Evolutionary conservation across 2,329 filamentous ascomycete genomes (phyloP).

Genomic region (Colletotrichum karsti): DNA sequence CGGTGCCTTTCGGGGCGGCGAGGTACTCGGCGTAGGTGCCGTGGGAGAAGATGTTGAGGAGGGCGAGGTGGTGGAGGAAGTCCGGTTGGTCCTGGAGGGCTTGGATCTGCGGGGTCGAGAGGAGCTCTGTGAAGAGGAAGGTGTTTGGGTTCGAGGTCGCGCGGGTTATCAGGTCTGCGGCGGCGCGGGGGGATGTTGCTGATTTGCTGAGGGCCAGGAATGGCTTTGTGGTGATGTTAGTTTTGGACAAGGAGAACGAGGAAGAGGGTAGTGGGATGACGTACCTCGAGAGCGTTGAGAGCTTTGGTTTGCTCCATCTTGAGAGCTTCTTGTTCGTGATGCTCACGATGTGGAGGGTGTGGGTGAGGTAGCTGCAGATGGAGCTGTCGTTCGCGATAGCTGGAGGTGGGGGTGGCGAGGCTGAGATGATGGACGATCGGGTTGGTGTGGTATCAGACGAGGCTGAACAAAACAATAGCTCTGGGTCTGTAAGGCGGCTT

Average conservation of each 20-base stretch:
- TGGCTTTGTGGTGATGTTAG: constrained; percentile 68
- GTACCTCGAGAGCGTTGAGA: constrained; percentile 70
- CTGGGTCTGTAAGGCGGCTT: background rate
- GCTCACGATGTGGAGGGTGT: background rate
- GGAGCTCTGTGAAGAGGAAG: constrained; percentile 94
- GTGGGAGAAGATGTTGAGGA: constrained; percentile 91
- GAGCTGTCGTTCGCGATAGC: constrained; percentile 9
- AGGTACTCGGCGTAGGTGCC: constrained; percentile 85
- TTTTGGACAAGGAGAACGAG: background rate
- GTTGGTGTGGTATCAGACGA: constrained; percentile 3
- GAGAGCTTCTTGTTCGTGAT: constrained; percentile 10
- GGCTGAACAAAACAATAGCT: background rate
- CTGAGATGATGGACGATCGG: background rate
- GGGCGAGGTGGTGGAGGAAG: constrained; percentile 68
- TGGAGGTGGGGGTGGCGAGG: constrained; percentile 17
- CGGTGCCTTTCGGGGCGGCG: constrained; percentile 37
- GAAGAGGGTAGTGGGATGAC: constrained; percentile 20
- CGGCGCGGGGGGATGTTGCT: constrained; percentile 82
- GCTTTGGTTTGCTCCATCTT: constrained; percentile 79
- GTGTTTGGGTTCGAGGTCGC: constrained; percentile 91
- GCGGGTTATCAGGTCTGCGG: constrained; percentile 85
- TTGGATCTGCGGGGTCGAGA: constrained; percentile 82
- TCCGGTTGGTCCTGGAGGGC: constrained; percentile 71
- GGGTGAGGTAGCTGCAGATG: background rate
- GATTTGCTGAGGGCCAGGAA: constrained; percentile 90